phyloP scores from a whole-genome alignment of 345 rosid genomes.

The Noccaea caerulescens region DNA sequence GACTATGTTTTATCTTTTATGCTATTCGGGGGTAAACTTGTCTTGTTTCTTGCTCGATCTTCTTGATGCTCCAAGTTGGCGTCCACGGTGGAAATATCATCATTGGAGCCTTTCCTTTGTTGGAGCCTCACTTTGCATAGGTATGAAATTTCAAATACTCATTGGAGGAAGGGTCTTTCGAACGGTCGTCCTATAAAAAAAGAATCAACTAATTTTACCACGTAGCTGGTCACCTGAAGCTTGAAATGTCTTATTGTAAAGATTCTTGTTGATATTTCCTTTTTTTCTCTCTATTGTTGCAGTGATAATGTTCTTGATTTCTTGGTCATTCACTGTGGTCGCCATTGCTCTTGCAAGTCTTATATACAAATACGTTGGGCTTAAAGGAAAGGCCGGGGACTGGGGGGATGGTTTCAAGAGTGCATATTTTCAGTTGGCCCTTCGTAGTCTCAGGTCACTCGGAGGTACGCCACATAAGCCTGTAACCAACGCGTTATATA shows the following conservation, averaged over 20 bases:
- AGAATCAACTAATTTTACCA: constrained; percentile 5
- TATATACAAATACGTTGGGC: constrained; percentile 93
- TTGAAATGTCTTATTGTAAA: constrained; percentile 22
- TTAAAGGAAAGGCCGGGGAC: constrained; percentile 99
- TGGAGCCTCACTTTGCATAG: constrained; percentile 87
- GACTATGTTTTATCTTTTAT: constrained; percentile 97
- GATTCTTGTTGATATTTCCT: constrained; percentile 31
- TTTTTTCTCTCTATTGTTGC: constrained; percentile 49
- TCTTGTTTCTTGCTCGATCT: constrained; percentile 99
- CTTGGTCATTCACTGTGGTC: constrained; percentile 94
- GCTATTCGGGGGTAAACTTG: constrained; percentile 96
- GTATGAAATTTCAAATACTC: constrained; percentile 49
- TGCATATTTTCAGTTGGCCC: constrained; percentile 99
- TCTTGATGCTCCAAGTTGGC: constrained; percentile 99
- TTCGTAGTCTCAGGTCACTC: constrained; percentile 96
- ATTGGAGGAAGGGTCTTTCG: background rate
- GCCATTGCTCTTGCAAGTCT: constrained; percentile 97
- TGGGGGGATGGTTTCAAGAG: constrained; percentile 99
- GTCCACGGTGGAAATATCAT: constrained; percentile 99
- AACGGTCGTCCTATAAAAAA: constrained; percentile 1
- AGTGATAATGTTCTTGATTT: constrained; percentile 99
- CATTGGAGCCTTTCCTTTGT: constrained; percentile 98
- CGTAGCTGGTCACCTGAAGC: constrained; percentile 15
- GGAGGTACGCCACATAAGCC: constrained; percentile 64
- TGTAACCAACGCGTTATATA: background rate